Percentiles rank a stretch among this genome's conserved stretches.
phyloP scores from a whole-genome alignment of 1,139 yeast species.

The Yamadazyma epiphylla region DNA sequence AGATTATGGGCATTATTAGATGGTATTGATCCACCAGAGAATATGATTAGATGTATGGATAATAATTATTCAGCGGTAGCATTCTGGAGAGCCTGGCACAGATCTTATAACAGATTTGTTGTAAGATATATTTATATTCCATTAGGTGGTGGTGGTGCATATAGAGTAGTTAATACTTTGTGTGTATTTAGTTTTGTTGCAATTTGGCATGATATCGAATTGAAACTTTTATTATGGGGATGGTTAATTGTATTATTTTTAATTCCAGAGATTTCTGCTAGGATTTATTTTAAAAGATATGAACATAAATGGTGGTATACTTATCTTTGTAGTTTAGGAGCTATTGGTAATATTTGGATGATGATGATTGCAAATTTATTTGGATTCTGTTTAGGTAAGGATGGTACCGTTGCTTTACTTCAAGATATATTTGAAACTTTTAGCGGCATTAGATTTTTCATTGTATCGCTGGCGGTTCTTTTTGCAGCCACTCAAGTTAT shows the following conservation, averaged over 20 bases:
- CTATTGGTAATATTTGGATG: constrained; percentile 88
- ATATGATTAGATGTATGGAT: constrained; percentile 94
- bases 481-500: constrained; percentile 88
- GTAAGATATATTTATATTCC: constrained; percentile 82
- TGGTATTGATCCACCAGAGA: constrained; percentile 95
- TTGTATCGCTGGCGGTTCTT: constrained; percentile 60
- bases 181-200: constrained; percentile 97
- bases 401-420: constrained; percentile 69
- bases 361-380: constrained; percentile 96
- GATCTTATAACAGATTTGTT: constrained; percentile 89
- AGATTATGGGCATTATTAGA: constrained; percentile 89
- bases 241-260: constrained; percentile 88
- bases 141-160: constrained; percentile 71
- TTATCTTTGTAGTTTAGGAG: constrained; percentile 81
- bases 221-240: constrained; percentile 87
- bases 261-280: constrained; percentile 80
- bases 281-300: constrained; percentile 41
- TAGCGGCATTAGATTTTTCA: constrained; percentile 64
- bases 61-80: constrained; percentile 89
- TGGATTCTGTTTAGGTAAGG: constrained; percentile 91
- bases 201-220: constrained; percentile 95
- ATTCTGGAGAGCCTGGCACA: constrained; percentile 99
- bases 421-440: constrained; percentile 67
- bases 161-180: constrained; percentile 68
- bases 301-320: constrained; percentile 66